These are phyloP conservation scores for Lactarius tabidus DNA, from an alignment of 768 basidiomycete genomes.

Conservation along the genomic window DNA sequence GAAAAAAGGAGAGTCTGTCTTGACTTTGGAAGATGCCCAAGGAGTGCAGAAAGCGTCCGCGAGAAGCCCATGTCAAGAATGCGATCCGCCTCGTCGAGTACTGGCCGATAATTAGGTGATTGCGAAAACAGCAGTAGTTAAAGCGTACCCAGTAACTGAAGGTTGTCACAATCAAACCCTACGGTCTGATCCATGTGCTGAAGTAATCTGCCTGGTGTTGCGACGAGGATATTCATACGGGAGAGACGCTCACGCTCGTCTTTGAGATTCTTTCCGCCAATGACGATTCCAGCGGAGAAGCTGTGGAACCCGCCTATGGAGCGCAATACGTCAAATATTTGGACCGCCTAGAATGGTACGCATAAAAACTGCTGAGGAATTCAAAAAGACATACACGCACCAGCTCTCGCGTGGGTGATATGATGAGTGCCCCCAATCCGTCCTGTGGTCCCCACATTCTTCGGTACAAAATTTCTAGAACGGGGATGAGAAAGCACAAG, in stretches of 20 bases:
- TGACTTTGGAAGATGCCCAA: conserved; percentile 85
- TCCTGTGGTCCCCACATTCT: conserved; percentile 70
- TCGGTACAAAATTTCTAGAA: conserved; percentile 60
- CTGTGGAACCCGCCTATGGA: conserved; percentile 87
- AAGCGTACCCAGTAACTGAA: conserved; percentile 82
- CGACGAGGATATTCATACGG: conserved; percentile 98
- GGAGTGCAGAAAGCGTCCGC: conserved; percentile 80
- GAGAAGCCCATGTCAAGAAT: conserved; percentile 97
- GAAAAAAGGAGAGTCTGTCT: conserved; percentile 97
- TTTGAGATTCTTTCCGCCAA: conserved; percentile 93
- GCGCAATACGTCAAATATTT: conserved; percentile 96
- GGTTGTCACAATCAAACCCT: conserved; percentile 85
- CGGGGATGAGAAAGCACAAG: conserved; percentile 64
- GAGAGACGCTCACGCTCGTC: conserved; percentile 86
- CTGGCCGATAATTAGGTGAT: conserved; percentile 36
- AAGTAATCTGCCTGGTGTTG: conserved; percentile 89
- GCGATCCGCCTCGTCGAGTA: conserved; percentile 95
- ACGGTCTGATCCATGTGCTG: conserved; percentile 99
- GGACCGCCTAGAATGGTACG: conserved; percentile 64
- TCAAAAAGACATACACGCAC: conserved; percentile 41
- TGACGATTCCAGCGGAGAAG: conserved; percentile 93
- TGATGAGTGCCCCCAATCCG: conserved; percentile 82
- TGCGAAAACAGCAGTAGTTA: not conserved
- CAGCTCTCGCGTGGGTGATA: conserved; percentile 91
- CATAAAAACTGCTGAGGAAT: conserved; percentile 9